phyloP scores from a whole-genome alignment of 768 basidiomycete genomes.

The Guyanaporus albipodus region DNA sequence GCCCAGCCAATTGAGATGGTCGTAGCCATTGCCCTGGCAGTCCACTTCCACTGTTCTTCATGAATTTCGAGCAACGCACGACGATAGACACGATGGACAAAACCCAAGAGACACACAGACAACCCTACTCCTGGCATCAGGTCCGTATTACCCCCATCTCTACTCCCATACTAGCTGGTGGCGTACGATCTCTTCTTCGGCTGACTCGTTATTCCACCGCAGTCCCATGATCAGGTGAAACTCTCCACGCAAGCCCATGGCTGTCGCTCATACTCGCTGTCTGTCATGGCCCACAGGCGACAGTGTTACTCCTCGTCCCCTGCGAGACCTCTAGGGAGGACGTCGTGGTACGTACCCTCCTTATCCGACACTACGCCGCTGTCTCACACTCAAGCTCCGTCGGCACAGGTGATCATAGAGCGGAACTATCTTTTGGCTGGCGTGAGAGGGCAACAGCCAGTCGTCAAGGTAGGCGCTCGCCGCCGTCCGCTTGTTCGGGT shows the following conservation, averaged over 20 bases:
- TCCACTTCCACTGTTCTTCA: slow-evolving; percentile 9
- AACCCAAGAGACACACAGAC: slow-evolving; percentile 29
- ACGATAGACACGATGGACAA: slow-evolving; percentile 23
- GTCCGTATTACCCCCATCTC: slow-evolving; percentile 36
- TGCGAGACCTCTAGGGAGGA: slow-evolving; percentile 69
- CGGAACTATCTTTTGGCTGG: slow-evolving; percentile 68
- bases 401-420: slow-evolving; percentile 63
- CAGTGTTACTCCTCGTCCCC: slow-evolving; percentile 70
- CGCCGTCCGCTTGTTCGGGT: not conserved
- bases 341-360: slow-evolving; percentile 48
- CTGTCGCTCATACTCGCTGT: slow-evolving; percentile 17
- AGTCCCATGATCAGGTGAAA: slow-evolving; percentile 84
- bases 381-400: slow-evolving; percentile 1
- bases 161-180: slow-evolving; percentile 10
- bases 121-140: slow-evolving; percentile 83
- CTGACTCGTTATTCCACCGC: slow-evolving; percentile 17
- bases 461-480: slow-evolving; percentile 59
- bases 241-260: slow-evolving; percentile 11
- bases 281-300: slow-evolving; percentile 48
- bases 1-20: slow-evolving; percentile 23
- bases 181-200: slow-evolving; percentile 11
- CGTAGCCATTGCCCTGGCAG: slow-evolving; percentile 7
- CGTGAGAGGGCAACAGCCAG: slow-evolving; percentile 62
- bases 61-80: slow-evolving; percentile 12
- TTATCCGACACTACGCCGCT: not conserved